phyloP scores from a whole-genome alignment of 106 monocot species.

The Dioscorea alata region DNA sequence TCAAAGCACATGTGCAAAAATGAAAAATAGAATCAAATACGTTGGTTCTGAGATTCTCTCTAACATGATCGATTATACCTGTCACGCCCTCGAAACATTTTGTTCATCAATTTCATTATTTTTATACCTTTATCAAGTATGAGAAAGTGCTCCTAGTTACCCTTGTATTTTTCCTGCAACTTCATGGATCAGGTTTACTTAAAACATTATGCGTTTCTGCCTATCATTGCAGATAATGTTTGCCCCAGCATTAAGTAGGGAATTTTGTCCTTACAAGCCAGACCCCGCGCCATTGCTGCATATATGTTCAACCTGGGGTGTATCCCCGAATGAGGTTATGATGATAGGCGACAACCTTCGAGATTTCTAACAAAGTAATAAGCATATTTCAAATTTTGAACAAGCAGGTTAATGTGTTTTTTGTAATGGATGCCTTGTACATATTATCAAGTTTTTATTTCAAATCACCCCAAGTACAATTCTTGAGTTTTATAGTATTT shows the following conservation, averaged over 20 bases:
- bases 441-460: no score
- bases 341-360: constrained; percentile 94
- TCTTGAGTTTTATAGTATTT: no score
- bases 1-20: no score
- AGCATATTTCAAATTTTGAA: no score
- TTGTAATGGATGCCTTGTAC: no score
- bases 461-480: no score
- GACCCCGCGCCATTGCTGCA: constrained; percentile 90
- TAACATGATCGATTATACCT: no score
- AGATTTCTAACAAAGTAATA: constrained; percentile 24
- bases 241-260: constrained; percentile 80
- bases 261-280: constrained; percentile 95
- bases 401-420: no score
- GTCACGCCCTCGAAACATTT: not conserved
- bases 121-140: not conserved
- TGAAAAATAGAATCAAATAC: no score
- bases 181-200: not conserved
- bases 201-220: not conserved
- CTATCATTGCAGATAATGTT: constrained; percentile 48
- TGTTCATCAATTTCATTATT: not conserved
- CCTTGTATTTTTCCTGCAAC: no score
- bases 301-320: constrained; percentile 77
- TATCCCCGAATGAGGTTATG: constrained; percentile 79
- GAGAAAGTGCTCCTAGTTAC: not conserved
- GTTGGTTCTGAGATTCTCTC: no score